These are phyloP conservation scores for Penicillium salamii DNA, from an alignment of 495 filamentous ascomycete genomes.

Conservation along the genomic window DNA sequence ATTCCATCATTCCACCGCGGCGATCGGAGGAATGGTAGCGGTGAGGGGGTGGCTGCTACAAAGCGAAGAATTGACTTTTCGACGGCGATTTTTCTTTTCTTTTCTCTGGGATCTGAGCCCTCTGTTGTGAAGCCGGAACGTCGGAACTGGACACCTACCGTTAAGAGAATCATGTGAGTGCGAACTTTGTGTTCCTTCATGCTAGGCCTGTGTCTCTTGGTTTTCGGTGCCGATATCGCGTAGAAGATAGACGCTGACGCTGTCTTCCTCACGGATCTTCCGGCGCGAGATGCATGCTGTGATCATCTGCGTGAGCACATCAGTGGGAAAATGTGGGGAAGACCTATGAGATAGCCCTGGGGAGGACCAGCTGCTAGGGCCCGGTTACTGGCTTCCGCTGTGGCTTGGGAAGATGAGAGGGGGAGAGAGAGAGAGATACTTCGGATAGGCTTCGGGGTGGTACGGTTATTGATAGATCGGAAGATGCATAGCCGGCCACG, in stretches of 20 bases:
- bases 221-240: background rate
- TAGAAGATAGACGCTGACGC: background rate
- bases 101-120: conserved; percentile 3
- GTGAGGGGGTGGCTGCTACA: conserved; percentile 11
- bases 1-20: background rate
- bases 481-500: background rate
- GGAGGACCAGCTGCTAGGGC: background rate
- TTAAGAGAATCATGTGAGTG: conserved; percentile 13
- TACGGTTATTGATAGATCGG: background rate
- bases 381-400: conserved; percentile 4
- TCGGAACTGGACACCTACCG: conserved; percentile 13
- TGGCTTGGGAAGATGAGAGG: conserved; percentile 2
- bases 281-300: conserved; percentile 1
- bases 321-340: conserved; percentile 6
- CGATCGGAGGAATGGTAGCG: conserved; percentile 8
- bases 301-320: conserved; percentile 3
- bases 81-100: background rate
- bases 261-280: conserved; percentile 5
- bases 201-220: background rate
- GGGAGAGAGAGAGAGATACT: background rate
- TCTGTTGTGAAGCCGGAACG: conserved; percentile 14
- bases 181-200: conserved; percentile 2
- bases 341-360: background rate
- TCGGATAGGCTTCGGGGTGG: background rate
- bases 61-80: conserved; percentile 22